Evolutionary conservation across 2,329 filamentous ascomycete genomes (phyloP).

Genomic region (Ploettnerulaceae sp.): DNA sequence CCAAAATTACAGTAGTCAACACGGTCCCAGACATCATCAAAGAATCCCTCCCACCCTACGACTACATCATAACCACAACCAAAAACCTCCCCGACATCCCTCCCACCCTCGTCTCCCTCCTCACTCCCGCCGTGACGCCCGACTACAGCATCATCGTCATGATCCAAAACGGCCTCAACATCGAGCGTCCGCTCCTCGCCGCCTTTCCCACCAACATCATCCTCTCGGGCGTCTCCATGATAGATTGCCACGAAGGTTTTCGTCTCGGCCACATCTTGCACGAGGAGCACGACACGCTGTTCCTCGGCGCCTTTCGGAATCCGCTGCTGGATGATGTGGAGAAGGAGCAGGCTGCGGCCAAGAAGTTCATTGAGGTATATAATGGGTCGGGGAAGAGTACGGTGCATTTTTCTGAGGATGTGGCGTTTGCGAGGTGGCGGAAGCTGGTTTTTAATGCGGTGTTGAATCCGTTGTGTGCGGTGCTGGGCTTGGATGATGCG

Average conservation of each 20-base stretch:
- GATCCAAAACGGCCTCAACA: conserved; percentile 23
- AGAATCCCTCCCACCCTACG: conserved; percentile 20
- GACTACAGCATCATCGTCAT: conserved; percentile 19
- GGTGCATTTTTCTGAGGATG: too few relatives aligned
- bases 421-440: too few relatives aligned
- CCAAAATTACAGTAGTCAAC: conserved; percentile 27
- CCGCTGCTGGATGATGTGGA: too few relatives aligned
- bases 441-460: too few relatives aligned
- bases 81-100: conserved; percentile 23
- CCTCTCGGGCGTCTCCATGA: conserved; percentile 21
- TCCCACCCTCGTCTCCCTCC: conserved; percentile 33
- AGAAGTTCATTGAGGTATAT: too few relatives aligned
- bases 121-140: conserved; percentile 19
- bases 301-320: too few relatives aligned
- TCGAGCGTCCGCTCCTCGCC: conserved; percentile 19
- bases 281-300: conserved; percentile 38
- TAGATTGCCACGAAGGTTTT: conserved; percentile 19
- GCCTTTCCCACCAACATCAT: conserved; percentile 21
- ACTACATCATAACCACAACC: conserved; percentile 13
- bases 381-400: too few relatives aligned
- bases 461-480: too few relatives aligned
- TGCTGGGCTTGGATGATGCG: too few relatives aligned
- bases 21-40: conserved; percentile 42
- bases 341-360: too few relatives aligned
- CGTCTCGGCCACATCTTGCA: conserved; percentile 17